Evolutionary conservation across 768 basidiomycete species (phyloP).

Genomic region (Termitomyces sp.): DNA sequence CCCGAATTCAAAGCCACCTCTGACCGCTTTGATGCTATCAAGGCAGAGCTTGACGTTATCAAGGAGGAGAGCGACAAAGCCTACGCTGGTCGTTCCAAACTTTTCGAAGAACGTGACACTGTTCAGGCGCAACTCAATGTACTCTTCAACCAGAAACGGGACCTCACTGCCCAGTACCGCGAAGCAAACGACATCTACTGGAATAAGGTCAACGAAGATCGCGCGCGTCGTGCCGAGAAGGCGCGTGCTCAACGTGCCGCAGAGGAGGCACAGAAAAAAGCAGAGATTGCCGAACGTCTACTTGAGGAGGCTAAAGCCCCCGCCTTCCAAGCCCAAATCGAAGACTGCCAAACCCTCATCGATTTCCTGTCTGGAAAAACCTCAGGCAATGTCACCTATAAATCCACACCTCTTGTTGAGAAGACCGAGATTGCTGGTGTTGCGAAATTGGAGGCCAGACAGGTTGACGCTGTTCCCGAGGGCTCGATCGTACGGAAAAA

Average conservation of each 20-base stretch:
- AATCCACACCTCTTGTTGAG: conserved; percentile 34
- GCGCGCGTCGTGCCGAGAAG: conserved; percentile 76
- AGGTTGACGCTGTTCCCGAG: conserved; percentile 71
- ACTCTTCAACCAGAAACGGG: conserved; percentile 76
- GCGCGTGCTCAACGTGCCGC: conserved; percentile 71
- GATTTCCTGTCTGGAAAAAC: conserved; percentile 76
- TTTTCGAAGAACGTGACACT: conserved; percentile 83
- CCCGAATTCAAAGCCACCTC: conserved; percentile 81
- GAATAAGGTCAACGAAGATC: conserved; percentile 85
- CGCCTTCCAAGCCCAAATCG: conserved; percentile 89
- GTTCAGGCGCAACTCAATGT: conserved; percentile 66
- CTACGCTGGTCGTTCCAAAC: conserved; percentile 73
- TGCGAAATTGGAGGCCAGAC: conserved; percentile 78
- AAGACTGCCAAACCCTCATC: conserved; percentile 93
- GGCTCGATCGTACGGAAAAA: conserved; percentile 83
- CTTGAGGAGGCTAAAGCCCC: conserved; percentile 89
- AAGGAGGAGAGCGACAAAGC: conserved; percentile 86
- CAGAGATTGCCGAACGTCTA: conserved; percentile 74
- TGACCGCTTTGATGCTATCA: conserved; percentile 79
- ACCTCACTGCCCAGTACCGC: conserved; percentile 64
- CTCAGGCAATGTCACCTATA: conserved; percentile 38
- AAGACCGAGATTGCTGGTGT: conserved; percentile 57
- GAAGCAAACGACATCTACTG: conserved; percentile 84
- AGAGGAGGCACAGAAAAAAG: conserved; percentile 75
- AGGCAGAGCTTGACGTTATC: conserved; percentile 80